phyloP scores from a whole-genome alignment of 768 basidiomycete species.

The Amanita phalloides region DNA sequence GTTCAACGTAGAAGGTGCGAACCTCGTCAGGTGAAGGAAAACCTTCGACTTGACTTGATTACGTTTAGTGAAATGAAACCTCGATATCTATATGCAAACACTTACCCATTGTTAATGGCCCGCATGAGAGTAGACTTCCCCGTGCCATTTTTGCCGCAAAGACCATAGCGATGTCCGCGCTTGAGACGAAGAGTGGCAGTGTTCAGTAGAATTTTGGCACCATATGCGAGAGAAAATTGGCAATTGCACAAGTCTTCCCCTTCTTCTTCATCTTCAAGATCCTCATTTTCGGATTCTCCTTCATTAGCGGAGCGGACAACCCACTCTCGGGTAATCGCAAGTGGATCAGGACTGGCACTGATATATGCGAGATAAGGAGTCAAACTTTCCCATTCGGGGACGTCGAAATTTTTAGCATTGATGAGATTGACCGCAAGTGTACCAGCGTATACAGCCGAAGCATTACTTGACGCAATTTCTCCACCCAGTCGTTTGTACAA shows the following conservation, averaged over 20 bases:
- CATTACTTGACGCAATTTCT: constrained; percentile 45
- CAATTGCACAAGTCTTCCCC: constrained; percentile 99
- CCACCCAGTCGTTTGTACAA: constrained; percentile 82
- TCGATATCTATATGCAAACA: background rate
- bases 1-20: constrained; percentile 98
- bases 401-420: constrained; percentile 88
- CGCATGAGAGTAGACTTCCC: constrained; percentile 95
- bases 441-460: constrained; percentile 58
- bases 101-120: constrained; percentile 77
- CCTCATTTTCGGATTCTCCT: constrained; percentile 56
- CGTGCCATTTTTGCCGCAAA: constrained; percentile 97
- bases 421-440: constrained; percentile 78
- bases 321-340: constrained; percentile 70
- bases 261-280: constrained; percentile 86
- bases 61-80: constrained; percentile 16
- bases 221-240: constrained; percentile 97
- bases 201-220: constrained; percentile 97
- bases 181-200: constrained; percentile 94
- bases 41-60: constrained; percentile 79
- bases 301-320: constrained; percentile 83
- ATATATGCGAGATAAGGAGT: constrained; percentile 67
- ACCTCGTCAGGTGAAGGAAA: constrained; percentile 97
- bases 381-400: constrained; percentile 77
- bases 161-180: constrained; percentile 97
- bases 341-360: constrained; percentile 51